Percentiles rank a stretch among this genome's conserved stretches.
Conservation (phyloP, 2,329 filamentous ascomycete genomes). For the Cytospora paraplurivora region DNA sequence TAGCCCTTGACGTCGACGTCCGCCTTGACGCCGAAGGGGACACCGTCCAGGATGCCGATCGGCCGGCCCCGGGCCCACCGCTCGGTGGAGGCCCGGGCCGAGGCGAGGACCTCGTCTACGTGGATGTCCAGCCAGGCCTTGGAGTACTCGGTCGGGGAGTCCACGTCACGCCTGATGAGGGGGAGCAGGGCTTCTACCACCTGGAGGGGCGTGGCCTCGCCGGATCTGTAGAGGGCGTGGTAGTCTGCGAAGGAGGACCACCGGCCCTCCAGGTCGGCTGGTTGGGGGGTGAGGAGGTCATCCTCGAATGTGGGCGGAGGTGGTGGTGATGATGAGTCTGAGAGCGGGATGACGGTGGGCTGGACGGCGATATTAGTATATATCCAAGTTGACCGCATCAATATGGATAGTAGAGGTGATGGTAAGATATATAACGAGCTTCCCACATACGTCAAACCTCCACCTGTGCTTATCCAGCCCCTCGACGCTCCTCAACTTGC, state of each 20-base stretch:
- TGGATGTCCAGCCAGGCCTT: slow-evolving; percentile 73
- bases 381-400: slow-evolving; percentile 12
- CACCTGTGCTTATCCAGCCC: slow-evolving; percentile 48
- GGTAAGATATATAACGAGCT: neutral
- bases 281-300: slow-evolving; percentile 45
- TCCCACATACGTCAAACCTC: slow-evolving; percentile 50
- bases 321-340: slow-evolving; percentile 37
- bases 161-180: slow-evolving; percentile 63
- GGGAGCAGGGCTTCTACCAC: slow-evolving; percentile 73
- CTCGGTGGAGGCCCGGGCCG: slow-evolving; percentile 72
- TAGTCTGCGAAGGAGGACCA: slow-evolving; percentile 78
- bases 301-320: slow-evolving; percentile 43
- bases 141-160: slow-evolving; percentile 61
- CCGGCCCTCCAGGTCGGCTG: slow-evolving; percentile 47
- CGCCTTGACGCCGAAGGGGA: slow-evolving; percentile 84
- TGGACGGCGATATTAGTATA: slow-evolving; percentile 33
- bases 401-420: neutral
- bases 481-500: slow-evolving; percentile 48
- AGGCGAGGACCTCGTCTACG: slow-evolving; percentile 61
- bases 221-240: slow-evolving; percentile 71
- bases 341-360: slow-evolving; percentile 60
- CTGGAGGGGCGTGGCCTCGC: slow-evolving; percentile 69
- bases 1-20: slow-evolving; percentile 75
- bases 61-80: slow-evolving; percentile 69
- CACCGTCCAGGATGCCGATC: slow-evolving; percentile 73